These are phyloP conservation scores for Euphrasia arctica DNA, from an alignment of 305 asterid genomes.

Conservation along the genomic window DNA sequence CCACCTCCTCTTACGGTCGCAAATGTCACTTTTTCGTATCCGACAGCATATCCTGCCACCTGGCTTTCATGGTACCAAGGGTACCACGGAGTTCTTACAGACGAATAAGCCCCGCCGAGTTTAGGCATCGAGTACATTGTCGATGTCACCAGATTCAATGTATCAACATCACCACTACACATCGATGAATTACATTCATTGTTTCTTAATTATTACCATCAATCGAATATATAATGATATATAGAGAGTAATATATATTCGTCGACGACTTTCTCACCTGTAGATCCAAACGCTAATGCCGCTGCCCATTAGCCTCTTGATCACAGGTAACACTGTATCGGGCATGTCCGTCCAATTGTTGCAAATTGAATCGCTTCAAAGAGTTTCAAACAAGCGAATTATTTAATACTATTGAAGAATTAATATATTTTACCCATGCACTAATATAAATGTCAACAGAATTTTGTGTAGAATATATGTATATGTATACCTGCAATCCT, in stretches of 20 bases:
- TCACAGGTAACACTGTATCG: constrained; percentile 36
- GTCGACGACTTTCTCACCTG: constrained; percentile 15
- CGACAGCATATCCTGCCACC: neutral
- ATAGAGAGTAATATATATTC: neutral
- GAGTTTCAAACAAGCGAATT: neutral
- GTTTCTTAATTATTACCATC: no score
- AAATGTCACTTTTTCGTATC: neutral
- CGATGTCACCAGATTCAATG: no score
- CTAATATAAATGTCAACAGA: neutral
- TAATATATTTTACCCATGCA: no score
- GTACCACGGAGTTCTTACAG: no score
- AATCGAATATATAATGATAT: neutral
- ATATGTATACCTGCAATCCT: constrained; percentile 40
- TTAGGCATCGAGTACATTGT: no score
- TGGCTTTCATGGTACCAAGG: no score
- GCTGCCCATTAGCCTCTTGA: constrained; percentile 39
- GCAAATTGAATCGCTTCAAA: constrained; percentile 3
- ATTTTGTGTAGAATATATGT: neutral
- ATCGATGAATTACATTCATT: no score
- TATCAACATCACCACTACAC: no score
- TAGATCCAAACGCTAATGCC: constrained; percentile 52
- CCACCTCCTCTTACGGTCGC: neutral
- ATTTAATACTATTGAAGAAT: neutral
- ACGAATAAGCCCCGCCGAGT: no score
- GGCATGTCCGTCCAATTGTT: constrained; percentile 35